Evolutionary conservation across 305 asterid species (phyloP), one percentile per base, ranked within the genome.

Genomic region (Solanum hybrid): DNA sequence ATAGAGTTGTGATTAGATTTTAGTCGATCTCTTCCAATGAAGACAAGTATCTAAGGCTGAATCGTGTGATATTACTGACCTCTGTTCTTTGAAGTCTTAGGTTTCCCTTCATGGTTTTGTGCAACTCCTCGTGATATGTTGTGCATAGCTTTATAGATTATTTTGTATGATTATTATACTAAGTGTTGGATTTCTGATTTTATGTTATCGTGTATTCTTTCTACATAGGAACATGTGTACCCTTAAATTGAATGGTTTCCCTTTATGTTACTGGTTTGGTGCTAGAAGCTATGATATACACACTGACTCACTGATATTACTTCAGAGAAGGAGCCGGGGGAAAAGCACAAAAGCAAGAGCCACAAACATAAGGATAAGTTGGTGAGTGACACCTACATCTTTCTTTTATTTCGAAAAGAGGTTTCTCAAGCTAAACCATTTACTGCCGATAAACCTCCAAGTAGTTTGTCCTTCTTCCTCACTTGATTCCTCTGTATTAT

Each of bases 241-340:
- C 78, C 81, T 51, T 81, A 75, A 38, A 66, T 73, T 86, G 16
- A 86, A 40, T 85, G 37, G 76, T 84, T 88, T 38, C 36, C 46
- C 77, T 89, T 13, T 66, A 26, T 86, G 88, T 87, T 16, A 85
- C 69, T 76, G 86, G 87, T 84, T 36, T 85, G 85, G 79, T 72
- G 89, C 75, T 46, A 40, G 84, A 73, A 76, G 29, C 90, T 78
- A 73, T 85, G 35, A 37, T 86, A 64, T 85, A 86, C 81, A 78
- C 56, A 24, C 84, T 91, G 90, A 87, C 85, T 64, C 71, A 46
- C 89, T 91, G 89, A 31, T 79, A 42, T 90, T 90, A 89, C 71
- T 92, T 89, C 95, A 97, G 99, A 93, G 79, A 93, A 93, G 92
- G 94, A 94, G 92, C 93, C 95, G 5, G 90, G 92, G 69, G 94